These are phyloP conservation scores for Dactylellina cionopaga DNA, from an alignment of 2,329 filamentous ascomycete species.

Conservation along the genomic window DNA sequence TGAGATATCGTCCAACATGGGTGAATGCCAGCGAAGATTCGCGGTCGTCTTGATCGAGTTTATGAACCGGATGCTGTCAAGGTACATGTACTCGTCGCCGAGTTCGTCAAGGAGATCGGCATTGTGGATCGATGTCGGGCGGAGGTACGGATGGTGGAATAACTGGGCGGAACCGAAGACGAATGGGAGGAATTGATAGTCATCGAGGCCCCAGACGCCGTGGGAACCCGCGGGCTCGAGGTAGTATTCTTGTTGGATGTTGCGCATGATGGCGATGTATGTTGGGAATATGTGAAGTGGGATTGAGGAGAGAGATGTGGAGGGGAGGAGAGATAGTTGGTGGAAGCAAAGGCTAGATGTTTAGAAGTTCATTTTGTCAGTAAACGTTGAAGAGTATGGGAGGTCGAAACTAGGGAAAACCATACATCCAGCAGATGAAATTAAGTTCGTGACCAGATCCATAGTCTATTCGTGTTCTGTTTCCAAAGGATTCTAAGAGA, in stretches of 20 bases:
- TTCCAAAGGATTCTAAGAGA: constrained; percentile 84
- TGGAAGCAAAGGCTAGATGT: constrained; percentile 77
- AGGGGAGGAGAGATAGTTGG: constrained; percentile 74
- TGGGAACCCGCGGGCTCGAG: constrained; percentile 96
- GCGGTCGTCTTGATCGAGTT: constrained; percentile 97
- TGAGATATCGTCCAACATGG: constrained; percentile 98
- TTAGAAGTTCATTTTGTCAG: background rate
- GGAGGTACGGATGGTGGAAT: constrained; percentile 82
- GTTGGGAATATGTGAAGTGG: constrained; percentile 81
- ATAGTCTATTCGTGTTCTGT: constrained; percentile 88
- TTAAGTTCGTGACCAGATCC: constrained; percentile 97
- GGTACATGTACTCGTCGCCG: constrained; percentile 82
- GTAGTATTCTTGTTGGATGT: constrained; percentile 90
- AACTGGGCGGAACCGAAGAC: constrained; percentile 93
- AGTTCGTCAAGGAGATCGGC: constrained; percentile 87
- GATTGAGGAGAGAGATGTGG: constrained; percentile 75
- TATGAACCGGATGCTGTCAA: constrained; percentile 91
- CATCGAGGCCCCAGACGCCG: constrained; percentile 96
- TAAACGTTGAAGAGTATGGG: background rate
- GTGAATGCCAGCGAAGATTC: constrained; percentile 92
- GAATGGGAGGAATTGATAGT: constrained; percentile 97
- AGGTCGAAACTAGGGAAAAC: background rate
- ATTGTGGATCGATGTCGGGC: constrained; percentile 84
- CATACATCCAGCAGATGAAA: constrained; percentile 85
- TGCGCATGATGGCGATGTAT: constrained; percentile 87